These are phyloP conservation scores for Colletotrichum kahawae DNA, from an alignment of 2,329 filamentous ascomycete genomes.

Conservation along the genomic window DNA sequence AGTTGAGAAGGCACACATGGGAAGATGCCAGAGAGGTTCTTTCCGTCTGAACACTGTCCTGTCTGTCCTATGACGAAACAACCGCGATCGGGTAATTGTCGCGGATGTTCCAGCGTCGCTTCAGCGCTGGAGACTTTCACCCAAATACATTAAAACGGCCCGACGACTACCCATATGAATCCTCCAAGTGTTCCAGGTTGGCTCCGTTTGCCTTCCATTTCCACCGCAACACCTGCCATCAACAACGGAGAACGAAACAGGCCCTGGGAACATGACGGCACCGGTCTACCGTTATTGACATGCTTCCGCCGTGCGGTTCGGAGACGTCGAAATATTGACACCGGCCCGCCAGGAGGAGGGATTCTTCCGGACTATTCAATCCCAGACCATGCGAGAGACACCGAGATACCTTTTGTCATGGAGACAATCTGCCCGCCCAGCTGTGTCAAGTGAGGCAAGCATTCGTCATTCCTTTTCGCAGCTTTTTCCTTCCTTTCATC, in stretches of 20 bases:
- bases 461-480: neutral
- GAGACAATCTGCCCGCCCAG: neutral
- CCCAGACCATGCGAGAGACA: neutral
- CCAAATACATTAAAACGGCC: neutral
- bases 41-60: constrained; percentile 2
- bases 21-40: neutral
- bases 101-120: neutral
- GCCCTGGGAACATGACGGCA: neutral
- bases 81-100: neutral
- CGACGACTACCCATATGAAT: neutral
- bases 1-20: neutral
- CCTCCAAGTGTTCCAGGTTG: neutral
- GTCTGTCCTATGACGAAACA: neutral
- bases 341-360: neutral
- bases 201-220: neutral
- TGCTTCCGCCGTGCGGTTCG: neutral
- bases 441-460: neutral
- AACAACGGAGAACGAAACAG: neutral
- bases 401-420: neutral
- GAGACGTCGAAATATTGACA: neutral
- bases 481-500: neutral
- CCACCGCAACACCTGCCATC: neutral
- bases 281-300: neutral
- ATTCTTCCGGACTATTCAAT: neutral
- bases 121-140: neutral